Conservation (phyloP, 345 rosid species). For the Aegle marmelos region DNA sequence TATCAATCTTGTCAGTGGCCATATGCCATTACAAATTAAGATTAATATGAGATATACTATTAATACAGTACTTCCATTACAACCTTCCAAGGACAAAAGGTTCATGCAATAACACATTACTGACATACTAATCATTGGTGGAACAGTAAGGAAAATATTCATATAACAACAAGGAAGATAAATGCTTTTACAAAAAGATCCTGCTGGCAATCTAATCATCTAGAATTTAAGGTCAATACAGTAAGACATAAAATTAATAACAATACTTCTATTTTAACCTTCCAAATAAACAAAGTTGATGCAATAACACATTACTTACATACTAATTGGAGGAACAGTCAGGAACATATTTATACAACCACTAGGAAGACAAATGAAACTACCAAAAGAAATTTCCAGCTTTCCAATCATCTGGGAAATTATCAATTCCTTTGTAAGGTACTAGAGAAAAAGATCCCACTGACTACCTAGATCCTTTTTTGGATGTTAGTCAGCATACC, state of each 20-base stretch:
- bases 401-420: neutral
- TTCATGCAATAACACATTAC: neutral
- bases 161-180: neutral
- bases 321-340: neutral
- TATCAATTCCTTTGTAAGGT: neutral
- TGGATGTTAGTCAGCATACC: neutral
- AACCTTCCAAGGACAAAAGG: neutral
- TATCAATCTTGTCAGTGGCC: slow-evolving; percentile 17
- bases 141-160: neutral
- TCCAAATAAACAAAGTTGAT: neutral
- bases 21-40: neutral
- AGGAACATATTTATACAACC: neutral
- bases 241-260: neutral
- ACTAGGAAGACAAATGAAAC: neutral
- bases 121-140: neutral
- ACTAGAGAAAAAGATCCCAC: neutral
- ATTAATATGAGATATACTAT: neutral
- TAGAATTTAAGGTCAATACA: neutral
- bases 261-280: neutral
- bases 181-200: neutral
- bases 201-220: neutral
- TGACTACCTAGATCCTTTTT: neutral
- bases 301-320: neutral
- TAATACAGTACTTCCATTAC: neutral
- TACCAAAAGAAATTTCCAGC: neutral